phyloP scores from a whole-genome alignment of 805 yeast genomes.

The Yarrowia yakushimensis region DNA sequence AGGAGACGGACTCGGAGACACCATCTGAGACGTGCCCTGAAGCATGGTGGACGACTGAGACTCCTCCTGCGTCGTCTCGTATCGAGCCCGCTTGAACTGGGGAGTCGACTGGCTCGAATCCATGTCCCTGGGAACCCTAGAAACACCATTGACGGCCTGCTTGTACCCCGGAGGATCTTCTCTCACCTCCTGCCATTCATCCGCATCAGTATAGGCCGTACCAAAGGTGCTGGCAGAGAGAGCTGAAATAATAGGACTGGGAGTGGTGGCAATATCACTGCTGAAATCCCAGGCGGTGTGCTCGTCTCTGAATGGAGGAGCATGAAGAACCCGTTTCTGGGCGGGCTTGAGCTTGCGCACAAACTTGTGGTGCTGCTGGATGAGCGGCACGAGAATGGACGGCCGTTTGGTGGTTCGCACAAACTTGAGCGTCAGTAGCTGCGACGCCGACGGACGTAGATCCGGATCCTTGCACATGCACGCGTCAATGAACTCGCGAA shows the following conservation, averaged over 20 bases:
- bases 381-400: conserved; percentile 21
- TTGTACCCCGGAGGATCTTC: background rate
- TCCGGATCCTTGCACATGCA: conserved; percentile 68
- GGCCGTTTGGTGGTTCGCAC: conserved; percentile 42
- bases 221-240: background rate
- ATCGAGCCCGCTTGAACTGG: background rate
- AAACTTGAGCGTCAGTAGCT: conserved; percentile 79
- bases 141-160: background rate
- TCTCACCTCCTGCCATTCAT: background rate
- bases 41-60: too few relatives aligned
- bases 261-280: background rate
- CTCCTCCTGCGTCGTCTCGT: background rate
- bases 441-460: conserved; percentile 69
- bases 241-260: background rate
- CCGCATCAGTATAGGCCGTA: background rate
- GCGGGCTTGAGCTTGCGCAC: background rate
- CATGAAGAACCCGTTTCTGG: conserved; percentile 1
- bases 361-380: conserved; percentile 11
- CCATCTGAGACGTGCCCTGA: too few relatives aligned
- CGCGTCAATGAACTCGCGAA: conserved; percentile 57
- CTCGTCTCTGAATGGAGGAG: conserved; percentile 2
- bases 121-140: background rate
- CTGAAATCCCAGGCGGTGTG: conserved; percentile 16
- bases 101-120: conserved; percentile 1
- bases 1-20: background rate